These are phyloP conservation scores for Chlamydomonas schloesseri DNA, from an alignment of 139 green algal species.

Conservation along the genomic window DNA sequence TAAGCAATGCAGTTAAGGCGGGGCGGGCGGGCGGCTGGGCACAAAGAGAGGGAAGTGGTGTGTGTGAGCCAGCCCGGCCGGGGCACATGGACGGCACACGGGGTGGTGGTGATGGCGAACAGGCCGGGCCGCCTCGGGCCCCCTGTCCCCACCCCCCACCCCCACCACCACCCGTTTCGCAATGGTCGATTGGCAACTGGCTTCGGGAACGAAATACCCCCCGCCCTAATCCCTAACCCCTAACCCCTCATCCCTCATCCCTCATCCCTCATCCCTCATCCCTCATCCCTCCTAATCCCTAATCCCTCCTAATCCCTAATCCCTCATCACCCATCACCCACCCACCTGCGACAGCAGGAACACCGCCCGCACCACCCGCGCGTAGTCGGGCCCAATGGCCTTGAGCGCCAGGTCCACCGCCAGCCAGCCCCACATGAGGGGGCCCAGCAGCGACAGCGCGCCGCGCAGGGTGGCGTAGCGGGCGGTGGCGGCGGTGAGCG, in stretches of 20 bases:
- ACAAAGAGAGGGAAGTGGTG: no score
- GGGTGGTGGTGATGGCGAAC: no score
- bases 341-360: constrained; percentile 83
- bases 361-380: constrained; percentile 76
- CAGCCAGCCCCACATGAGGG: constrained; percentile 86
- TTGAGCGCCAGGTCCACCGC: constrained; percentile 80
- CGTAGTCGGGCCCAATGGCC: constrained; percentile 85
- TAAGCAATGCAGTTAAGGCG: no score
- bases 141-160: no score
- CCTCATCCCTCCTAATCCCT: neutral
- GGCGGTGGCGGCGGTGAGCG: constrained; percentile 60
- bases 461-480: constrained; percentile 77
- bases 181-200: no score
- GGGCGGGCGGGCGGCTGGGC: no score
- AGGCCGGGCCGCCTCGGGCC: no score
- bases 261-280: neutral
- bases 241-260: neutral
- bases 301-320: neutral
- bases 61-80: no score
- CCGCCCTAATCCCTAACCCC: neutral
- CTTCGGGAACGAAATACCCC: neutral
- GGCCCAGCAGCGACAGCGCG: constrained; percentile 74
- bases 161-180: no score
- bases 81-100: no score
- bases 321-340: neutral